Evolutionary conservation across 768 basidiomycete genomes (phyloP).

Genomic region (Amanita rubescens): DNA sequence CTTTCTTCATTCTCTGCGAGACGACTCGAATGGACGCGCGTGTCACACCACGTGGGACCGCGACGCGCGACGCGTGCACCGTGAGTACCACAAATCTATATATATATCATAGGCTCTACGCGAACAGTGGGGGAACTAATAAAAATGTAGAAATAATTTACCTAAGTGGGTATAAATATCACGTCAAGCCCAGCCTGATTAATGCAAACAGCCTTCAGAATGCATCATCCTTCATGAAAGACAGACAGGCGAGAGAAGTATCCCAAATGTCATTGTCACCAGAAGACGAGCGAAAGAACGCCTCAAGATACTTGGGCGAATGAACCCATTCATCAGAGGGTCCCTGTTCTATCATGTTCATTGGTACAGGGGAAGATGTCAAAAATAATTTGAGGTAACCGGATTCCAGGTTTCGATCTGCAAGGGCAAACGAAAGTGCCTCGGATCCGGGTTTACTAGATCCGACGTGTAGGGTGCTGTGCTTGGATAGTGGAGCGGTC

Average conservation of each 20-base stretch:
- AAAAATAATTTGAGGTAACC: conserved; percentile 56
- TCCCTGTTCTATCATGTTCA: conserved; percentile 43
- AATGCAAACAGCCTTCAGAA: neutral
- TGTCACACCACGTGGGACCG: neutral
- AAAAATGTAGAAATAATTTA: neutral
- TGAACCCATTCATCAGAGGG: conserved; percentile 13
- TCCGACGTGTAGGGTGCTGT: conserved; percentile 32
- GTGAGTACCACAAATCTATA: too few relatives aligned
- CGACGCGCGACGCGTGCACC: too few relatives aligned
- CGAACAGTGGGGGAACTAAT: too few relatives aligned
- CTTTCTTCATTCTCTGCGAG: conserved; percentile 5
- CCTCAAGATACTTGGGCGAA: conserved; percentile 5
- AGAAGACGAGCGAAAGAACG: conserved; percentile 5
- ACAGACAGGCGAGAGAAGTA: conserved; percentile 20
- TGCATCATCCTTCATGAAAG: conserved; percentile 14
- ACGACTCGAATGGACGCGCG: neutral
- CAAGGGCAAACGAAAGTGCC: conserved; percentile 37
- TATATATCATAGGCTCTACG: too few relatives aligned
- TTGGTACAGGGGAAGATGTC: conserved; percentile 40
- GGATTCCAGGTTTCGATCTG: conserved; percentile 30
- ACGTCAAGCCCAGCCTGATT: neutral
- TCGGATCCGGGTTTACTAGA: conserved; percentile 37
- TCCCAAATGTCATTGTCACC: conserved; percentile 23
- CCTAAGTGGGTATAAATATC: neutral
- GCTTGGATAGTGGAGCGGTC: conserved; percentile 37